A percentile compares a stretch with the other conserved stretches of the same genome.
Conservation (phyloP, 495 filamentous ascomycete genomes). For the Staphylotrichum tortipilum region DNA sequence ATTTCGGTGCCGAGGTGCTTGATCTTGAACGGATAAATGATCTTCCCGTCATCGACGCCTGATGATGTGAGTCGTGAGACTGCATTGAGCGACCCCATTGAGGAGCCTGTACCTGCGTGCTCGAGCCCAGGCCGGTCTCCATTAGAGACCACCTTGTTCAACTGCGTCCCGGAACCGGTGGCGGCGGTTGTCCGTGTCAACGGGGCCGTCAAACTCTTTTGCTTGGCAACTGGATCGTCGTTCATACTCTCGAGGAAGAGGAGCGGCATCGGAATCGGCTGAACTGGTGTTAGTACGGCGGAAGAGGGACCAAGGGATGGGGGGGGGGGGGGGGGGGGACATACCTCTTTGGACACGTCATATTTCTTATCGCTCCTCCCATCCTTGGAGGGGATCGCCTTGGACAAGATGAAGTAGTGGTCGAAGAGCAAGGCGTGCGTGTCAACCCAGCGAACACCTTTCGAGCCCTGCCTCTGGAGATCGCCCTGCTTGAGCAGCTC, state of each 20-base stretch:
- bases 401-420: conserved; percentile 90
- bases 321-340: no score
- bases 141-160: conserved; percentile 43
- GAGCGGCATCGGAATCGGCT: conserved; percentile 96
- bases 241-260: conserved; percentile 83
- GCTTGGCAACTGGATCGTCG: conserved; percentile 84
- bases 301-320: no score
- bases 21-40: conserved; percentile 89
- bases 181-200: conserved; percentile 42
- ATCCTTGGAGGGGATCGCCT: conserved; percentile 62
- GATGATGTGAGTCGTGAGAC: conserved; percentile 41
- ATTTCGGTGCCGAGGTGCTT: conserved; percentile 90
- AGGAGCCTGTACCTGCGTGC: conserved; percentile 54
- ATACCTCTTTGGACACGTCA: conserved; percentile 85
- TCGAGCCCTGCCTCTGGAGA: conserved; percentile 77
- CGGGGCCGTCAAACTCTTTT: conserved; percentile 68
- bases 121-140: conserved; percentile 50
- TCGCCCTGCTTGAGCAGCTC: conserved; percentile 86
- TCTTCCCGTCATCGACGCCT: conserved; percentile 55
- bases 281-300: conserved; percentile 1
- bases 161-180: conserved; percentile 40
- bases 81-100: conserved; percentile 30
- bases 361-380: conserved; percentile 72
- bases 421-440: conserved; percentile 91
- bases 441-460: conserved; percentile 82